Evolutionary conservation across 306 rosid genomes (phyloP).

Genomic region (Cajanus cajan): DNA sequence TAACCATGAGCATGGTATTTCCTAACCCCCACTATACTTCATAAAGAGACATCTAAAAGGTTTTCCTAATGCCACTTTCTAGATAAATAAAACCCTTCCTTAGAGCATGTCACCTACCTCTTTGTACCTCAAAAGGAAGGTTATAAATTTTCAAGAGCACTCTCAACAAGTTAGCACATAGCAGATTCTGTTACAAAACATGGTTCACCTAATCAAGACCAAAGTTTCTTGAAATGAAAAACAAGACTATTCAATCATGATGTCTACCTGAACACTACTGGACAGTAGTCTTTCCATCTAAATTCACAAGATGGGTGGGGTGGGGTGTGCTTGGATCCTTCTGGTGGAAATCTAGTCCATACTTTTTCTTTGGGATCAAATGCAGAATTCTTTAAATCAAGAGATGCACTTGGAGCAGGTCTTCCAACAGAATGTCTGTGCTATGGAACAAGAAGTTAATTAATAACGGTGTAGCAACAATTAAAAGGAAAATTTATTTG

Average conservation of each 20-base stretch:
- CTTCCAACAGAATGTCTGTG: slow-evolving; percentile 96
- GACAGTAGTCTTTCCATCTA: slow-evolving; percentile 97
- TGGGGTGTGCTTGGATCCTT: slow-evolving; percentile 95
- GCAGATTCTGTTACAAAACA: slow-evolving; percentile 11
- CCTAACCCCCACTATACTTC: not conserved
- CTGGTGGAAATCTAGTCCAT: slow-evolving; percentile 94
- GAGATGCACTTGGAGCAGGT: slow-evolving; percentile 90
- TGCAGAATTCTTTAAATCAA: slow-evolving; percentile 83
- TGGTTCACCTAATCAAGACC: not conserved
- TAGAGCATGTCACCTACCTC: not conserved
- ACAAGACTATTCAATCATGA: slow-evolving; percentile 9
- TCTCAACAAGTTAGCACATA: slow-evolving; percentile 7
- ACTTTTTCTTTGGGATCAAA: slow-evolving; percentile 93
- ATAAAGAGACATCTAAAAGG: not conserved
- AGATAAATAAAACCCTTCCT: slow-evolving; percentile 16
- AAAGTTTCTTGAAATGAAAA: not conserved
- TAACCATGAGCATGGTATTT: not conserved
- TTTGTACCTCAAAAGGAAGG: slow-evolving; percentile 13
- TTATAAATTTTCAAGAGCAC: slow-evolving; percentile 22
- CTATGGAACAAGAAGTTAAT: slow-evolving; percentile 64
- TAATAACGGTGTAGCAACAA: slow-evolving; percentile 38
- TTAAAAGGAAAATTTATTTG: not conserved
- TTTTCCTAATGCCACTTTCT: not conserved
- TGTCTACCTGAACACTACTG: slow-evolving; percentile 85
- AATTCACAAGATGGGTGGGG: slow-evolving; percentile 89